Conservation (phyloP, 2,329 filamentous ascomycete genomes). For the Bipolaris victoriae region DNA sequence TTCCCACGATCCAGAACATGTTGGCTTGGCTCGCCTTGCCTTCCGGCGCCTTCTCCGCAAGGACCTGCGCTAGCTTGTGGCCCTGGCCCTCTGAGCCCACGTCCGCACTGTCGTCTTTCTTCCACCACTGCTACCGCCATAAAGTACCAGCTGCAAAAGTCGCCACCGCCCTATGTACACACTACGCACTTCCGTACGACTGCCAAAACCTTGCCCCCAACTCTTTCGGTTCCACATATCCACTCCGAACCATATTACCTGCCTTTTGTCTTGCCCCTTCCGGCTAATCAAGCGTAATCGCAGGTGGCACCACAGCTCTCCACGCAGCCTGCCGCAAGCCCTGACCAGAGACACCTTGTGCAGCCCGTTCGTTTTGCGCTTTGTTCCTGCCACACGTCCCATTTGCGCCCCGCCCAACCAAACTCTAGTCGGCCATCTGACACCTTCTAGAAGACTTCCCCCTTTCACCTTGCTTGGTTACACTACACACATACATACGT, state of each 20-base stretch:
- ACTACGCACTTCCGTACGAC: background rate
- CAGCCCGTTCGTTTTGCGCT: slow-evolving; percentile 7
- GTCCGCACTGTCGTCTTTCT: background rate
- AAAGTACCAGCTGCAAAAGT: background rate
- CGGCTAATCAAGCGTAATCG: slow-evolving; percentile 3
- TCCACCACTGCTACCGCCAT: background rate
- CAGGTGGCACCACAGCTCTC: slow-evolving; percentile 12
- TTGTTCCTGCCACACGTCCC: background rate
- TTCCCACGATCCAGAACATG: background rate
- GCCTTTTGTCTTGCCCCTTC: slow-evolving; percentile 4
- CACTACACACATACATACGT: too few relatives aligned
- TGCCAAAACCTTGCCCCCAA: background rate
- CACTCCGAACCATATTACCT: slow-evolving; percentile 1
- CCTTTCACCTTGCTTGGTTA: slow-evolving; percentile 10
- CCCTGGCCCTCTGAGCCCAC: background rate
- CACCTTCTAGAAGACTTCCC: slow-evolving; percentile 24
- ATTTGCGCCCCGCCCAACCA: background rate
- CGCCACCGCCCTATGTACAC: background rate
- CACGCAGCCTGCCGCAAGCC: slow-evolving; percentile 5
- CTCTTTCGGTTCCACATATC: slow-evolving; percentile 2
- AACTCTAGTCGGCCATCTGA: background rate
- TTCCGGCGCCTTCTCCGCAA: slow-evolving; percentile 11
- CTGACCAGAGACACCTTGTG: slow-evolving; percentile 6
- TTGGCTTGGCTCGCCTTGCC: slow-evolving; percentile 2
- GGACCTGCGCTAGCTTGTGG: slow-evolving; percentile 6